Base-by-base conservation (phyloP, 1,139 yeast species). In the Zygosaccharomyces sapae region DNA sequence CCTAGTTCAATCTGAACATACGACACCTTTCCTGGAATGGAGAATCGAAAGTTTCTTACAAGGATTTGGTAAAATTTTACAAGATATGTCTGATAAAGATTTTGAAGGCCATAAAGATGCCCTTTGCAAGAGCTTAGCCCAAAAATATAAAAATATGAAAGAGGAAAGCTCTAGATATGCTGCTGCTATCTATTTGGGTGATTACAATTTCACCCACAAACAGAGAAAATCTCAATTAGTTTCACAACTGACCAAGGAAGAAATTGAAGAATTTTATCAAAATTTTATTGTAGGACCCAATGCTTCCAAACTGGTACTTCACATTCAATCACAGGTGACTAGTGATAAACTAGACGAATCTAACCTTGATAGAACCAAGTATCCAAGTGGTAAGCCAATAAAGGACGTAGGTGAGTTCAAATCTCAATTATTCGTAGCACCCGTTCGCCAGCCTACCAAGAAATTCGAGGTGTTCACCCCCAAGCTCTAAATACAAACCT, bases 1-100 rank as follows among this genome's bases (percentile, higher is more conserved):
- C 10, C 70, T 90, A 54, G 75, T 90, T 38, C 98, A 92, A 69
- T 84, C 95, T 50, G 97, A 89, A 66, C 79, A 86, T 62, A 70
- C 86, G 2, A 75, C 94, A 2, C 77, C 76, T 10, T 89, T 83
- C 64, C 73, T 92, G 55, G 89, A 87, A 62, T 77, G 77, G 54
- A 77, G 98, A 65, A 85, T 92, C 51, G 85, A 80, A 36, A 76
- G 75, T 47, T 88, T 87, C 61, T 70, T 88, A 49, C 56, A 56
- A 8, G 58, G 55, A 9, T 53, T 56, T 31, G 70, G 66, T 41
- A 46, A 56, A 33, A 63, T 52, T 57, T 76, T 68, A 70, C 73
- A 45, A 54, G 65, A 44, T 57, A 69, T 87, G 70, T 62, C 78
- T 0, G 80, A 75, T 3, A 84, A 75, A 22, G 92, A 82, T 48